phyloP scores from a whole-genome alignment of 2,329 filamentous ascomycete species.

The Alternaria infectoria region DNA sequence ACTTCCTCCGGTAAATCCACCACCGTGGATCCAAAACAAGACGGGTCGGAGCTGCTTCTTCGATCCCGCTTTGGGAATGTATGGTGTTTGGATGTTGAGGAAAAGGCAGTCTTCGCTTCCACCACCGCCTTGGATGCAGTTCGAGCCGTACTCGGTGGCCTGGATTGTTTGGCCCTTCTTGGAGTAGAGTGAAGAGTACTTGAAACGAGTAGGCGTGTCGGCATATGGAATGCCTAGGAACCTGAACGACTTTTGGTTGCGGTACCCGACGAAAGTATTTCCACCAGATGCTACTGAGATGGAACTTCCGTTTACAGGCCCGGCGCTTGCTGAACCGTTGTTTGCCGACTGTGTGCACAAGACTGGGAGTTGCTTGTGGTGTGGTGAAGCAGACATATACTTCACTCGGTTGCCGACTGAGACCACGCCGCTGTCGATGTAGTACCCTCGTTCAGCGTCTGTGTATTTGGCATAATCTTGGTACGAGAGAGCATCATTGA shows the following conservation, averaged over 20 bases:
- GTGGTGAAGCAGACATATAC: conserved; percentile 37
- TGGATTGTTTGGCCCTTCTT: conserved; percentile 54
- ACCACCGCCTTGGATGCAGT: conserved; percentile 52
- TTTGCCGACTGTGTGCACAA: conserved; percentile 59
- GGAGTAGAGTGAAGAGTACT: conserved; percentile 57
- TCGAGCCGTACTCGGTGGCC: conserved; percentile 54
- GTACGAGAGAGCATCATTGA: conserved; percentile 55
- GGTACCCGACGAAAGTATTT: conserved; percentile 58
- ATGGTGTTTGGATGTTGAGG: conserved; percentile 56
- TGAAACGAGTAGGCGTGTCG: conserved; percentile 51
- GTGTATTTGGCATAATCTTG: conserved; percentile 51
- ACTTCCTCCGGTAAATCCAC: conserved; percentile 61
- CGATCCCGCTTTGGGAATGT: conserved; percentile 46
- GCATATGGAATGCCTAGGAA: conserved; percentile 58
- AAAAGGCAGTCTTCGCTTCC: conserved; percentile 58
- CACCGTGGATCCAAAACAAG: conserved; percentile 62
- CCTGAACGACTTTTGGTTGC: conserved; percentile 58
- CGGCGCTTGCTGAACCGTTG: conserved; percentile 40
- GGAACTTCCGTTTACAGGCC: conserved; percentile 34
- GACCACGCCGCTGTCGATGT: conserved; percentile 52
- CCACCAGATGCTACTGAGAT: conserved; percentile 50
- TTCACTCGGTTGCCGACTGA: conserved; percentile 45
- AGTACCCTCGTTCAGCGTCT: conserved; percentile 49
- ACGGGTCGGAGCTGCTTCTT: conserved; percentile 54
- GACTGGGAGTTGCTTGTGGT: conserved; percentile 50